Conservation (phyloP, 208 protist species). For the Leishmania aethiopica region DNA sequence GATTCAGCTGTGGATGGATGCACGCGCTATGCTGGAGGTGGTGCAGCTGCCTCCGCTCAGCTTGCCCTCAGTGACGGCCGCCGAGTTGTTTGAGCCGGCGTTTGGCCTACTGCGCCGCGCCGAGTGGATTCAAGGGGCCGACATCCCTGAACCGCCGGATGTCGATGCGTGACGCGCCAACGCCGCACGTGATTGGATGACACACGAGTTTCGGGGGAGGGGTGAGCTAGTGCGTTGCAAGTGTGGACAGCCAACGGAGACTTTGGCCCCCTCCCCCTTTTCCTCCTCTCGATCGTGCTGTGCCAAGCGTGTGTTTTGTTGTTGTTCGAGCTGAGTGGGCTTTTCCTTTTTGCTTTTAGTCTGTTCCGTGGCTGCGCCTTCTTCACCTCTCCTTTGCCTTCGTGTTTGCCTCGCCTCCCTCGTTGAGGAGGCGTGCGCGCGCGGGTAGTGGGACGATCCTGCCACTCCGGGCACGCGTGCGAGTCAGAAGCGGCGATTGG, state of each 20-base stretch:
- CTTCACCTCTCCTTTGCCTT: not conserved
- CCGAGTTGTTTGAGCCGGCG: slow-evolving; percentile 15
- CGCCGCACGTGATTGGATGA: not conserved
- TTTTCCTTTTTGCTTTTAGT: not conserved
- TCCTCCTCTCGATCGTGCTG: not conserved
- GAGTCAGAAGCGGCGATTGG: not conserved
- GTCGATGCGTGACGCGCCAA: slow-evolving; percentile 38
- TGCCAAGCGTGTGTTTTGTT: not conserved
- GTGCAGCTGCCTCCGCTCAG: slow-evolving; percentile 21
- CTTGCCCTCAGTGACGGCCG: slow-evolving; percentile 6
- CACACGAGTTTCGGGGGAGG: not conserved
- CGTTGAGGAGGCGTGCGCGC: not conserved
- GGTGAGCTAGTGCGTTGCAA: not conserved
- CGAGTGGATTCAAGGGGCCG: slow-evolving; percentile 76
- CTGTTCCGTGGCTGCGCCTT: too few relatives aligned
- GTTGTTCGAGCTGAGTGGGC: not conserved
- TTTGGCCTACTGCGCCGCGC: slow-evolving; percentile 64
- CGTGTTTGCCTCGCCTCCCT: not conserved
- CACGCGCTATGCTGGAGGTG: slow-evolving; percentile 45
- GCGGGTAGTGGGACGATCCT: not conserved
- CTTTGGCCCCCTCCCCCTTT: not conserved
- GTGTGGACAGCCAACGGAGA: not conserved
- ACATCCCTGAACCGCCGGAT: slow-evolving; percentile 73
- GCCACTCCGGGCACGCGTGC: not conserved
- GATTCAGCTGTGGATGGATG: slow-evolving; percentile 84